phyloP scores from a whole-genome alignment of 352 stramenopile genomes.

The Phytophthora citricola region DNA sequence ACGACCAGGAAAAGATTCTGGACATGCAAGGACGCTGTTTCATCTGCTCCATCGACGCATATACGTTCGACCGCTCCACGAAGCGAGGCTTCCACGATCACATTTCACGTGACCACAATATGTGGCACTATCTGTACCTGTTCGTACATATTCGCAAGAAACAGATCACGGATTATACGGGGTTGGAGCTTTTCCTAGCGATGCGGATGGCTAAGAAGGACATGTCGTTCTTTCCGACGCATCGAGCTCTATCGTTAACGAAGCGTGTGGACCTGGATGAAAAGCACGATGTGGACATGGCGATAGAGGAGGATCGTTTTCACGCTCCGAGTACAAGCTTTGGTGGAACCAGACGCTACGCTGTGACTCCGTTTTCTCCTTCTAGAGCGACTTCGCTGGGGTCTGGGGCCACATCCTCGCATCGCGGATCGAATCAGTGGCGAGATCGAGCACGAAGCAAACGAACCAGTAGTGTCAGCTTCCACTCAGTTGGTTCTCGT shows the following conservation, averaged over 20 bases:
- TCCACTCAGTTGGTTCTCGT: slow-evolving; percentile 3
- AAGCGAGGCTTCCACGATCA: slow-evolving; percentile 79
- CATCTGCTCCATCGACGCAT: slow-evolving; percentile 83
- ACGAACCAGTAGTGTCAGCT: slow-evolving; percentile 14
- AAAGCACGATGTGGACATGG: slow-evolving; percentile 2
- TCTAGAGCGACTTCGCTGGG: slow-evolving; percentile 19
- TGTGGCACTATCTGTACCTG: slow-evolving; percentile 84
- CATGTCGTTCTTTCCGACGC: slow-evolving; percentile 78
- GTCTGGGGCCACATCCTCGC: slow-evolving; percentile 17
- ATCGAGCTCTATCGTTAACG: slow-evolving; percentile 64
- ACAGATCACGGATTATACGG: slow-evolving; percentile 78
- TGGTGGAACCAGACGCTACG: slow-evolving; percentile 17
- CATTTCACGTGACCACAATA: slow-evolving; percentile 80
- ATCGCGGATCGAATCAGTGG: slow-evolving; percentile 15
- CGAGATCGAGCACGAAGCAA: slow-evolving; percentile 19
- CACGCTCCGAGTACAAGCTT: slow-evolving; percentile 21
- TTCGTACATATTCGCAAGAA: slow-evolving; percentile 87
- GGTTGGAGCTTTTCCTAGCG: slow-evolving; percentile 81
- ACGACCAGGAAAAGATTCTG: slow-evolving; percentile 68
- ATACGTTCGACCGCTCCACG: slow-evolving; percentile 74
- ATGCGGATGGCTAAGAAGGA: slow-evolving; percentile 81
- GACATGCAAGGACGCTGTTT: slow-evolving; percentile 81
- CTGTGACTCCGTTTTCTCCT: slow-evolving; percentile 17
- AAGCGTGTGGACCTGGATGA: slow-evolving; percentile 28
- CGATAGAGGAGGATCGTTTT: slow-evolving; percentile 25